Base-by-base conservation (phyloP, 2,329 filamentous ascomycete genomes). In the Tympanopsis confertula region DNA sequence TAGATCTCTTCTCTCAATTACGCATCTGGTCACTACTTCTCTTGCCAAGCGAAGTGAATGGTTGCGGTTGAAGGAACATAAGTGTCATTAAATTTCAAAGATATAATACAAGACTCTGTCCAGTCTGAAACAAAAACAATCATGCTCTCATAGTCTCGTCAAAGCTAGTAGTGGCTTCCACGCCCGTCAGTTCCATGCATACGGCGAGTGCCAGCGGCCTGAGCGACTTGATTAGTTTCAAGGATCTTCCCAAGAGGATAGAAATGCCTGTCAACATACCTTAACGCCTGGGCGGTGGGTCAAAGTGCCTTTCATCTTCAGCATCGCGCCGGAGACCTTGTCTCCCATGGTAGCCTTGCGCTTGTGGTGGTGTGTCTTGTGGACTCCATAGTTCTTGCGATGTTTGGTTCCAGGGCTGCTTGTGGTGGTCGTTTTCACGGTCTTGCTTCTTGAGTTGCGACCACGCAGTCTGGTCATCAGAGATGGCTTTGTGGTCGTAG, bases 181-280 rank as follows among this genome's bases (percentile, higher is more conserved):
- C 78, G 72, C 2, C 81, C 81, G 55, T 86, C 82, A 35, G 81
- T 86, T 29, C 82, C 81, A 47, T 74, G 72, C 78, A 85, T 85
- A 39, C 82, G 69, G 42, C 81, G 69, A 36, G 80, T 82, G 19
- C 82, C 82, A 47, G 82, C 80, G 54, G 80, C 82, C 77, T 82
- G 39, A 35, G 38, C 37, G 18, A 32, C 4, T 15, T 28, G n/a
- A 45, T 44, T 14, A 42, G 40, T 10, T 32, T 13, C 13, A 10
- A 29, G 17, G 20, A 18, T 19, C 26, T 3, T 35, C 22, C 19
- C 37, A n/a, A 33, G 32, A 10, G 26, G 19, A 17, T n/a, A 14
- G 5, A 5, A 1, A 20, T 13, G 19, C 50, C 29, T 46, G 42
- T 32, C 17, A 22, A 51, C 54, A 42, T 58, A 76, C 75, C 77